These are phyloP conservation scores for Epicoccum sorghinum DNA, from an alignment of 2,329 filamentous ascomycete species.

Conservation along the genomic window DNA sequence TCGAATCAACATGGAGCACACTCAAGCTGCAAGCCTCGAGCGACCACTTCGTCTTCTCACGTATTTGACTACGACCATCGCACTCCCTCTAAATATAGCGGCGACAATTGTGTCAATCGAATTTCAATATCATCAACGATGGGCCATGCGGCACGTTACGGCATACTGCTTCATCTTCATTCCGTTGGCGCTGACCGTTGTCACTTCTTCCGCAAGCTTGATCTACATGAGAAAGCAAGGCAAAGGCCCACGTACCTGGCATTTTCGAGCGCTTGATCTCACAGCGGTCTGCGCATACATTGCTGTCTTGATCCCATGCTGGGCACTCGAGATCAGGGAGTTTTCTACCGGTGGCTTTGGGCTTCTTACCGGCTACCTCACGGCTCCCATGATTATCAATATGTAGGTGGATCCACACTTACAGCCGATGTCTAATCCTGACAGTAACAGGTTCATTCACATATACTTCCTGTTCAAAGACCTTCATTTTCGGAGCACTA, in stretches of 20 bases:
- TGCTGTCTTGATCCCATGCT: slow-evolving; percentile 3
- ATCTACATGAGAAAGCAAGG: slow-evolving; percentile 10
- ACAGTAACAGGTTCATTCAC: slow-evolving; percentile 7
- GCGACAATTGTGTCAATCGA: slow-evolving; percentile 3
- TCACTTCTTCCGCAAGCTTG: slow-evolving; percentile 1
- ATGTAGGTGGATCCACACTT: background rate
- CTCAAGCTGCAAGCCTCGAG: background rate
- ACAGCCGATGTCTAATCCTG: background rate
- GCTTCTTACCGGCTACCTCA: slow-evolving; percentile 8
- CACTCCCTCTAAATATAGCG: slow-evolving; percentile 6
- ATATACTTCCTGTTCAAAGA: slow-evolving; percentile 1
- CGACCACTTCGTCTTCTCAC: slow-evolving; percentile 12
- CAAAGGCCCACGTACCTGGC: slow-evolving; percentile 1
- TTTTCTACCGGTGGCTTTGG: slow-evolving; percentile 6
- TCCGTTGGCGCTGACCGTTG: slow-evolving; percentile 7
- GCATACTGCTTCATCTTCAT: slow-evolving; percentile 14
- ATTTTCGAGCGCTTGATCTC: slow-evolving; percentile 2
- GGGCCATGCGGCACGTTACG: background rate
- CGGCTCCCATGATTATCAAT: slow-evolving; percentile 11
- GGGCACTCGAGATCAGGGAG: slow-evolving; percentile 6
- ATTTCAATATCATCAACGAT: background rate
- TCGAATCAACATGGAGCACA: slow-evolving; percentile 2
- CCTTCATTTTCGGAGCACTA: background rate
- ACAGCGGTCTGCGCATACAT: slow-evolving; percentile 1
- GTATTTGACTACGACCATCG: slow-evolving; percentile 8